Evolutionary conservation across 2,329 filamentous ascomycete species (phyloP).

Genomic region (Fusarium verrucosum): DNA sequence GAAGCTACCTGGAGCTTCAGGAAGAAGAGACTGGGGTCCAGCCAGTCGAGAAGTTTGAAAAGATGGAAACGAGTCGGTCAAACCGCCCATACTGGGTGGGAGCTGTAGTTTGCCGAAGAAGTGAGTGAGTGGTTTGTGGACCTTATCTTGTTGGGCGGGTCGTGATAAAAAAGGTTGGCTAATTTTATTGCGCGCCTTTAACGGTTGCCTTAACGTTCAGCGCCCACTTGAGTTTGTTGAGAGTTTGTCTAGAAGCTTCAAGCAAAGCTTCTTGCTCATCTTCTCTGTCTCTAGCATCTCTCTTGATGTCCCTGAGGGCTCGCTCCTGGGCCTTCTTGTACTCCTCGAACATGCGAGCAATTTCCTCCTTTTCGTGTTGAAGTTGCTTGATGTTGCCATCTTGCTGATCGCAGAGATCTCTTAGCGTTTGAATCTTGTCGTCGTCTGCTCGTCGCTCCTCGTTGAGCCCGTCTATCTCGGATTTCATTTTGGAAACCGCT

Average conservation of each 20-base stretch:
- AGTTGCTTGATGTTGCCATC: conserved; percentile 72
- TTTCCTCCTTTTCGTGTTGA: conserved; percentile 68
- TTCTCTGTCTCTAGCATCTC: conserved; percentile 65
- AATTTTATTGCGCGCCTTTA: conserved; percentile 59
- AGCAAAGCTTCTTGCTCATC: conserved; percentile 68
- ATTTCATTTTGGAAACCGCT: conserved; percentile 58
- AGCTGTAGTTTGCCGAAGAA: background rate
- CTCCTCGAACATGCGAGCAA: conserved; percentile 66
- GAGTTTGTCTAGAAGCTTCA: conserved; percentile 66
- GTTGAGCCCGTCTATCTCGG: conserved; percentile 64
- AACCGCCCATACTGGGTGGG: background rate
- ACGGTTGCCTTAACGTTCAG: conserved; percentile 72
- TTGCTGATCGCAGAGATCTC: conserved; percentile 77
- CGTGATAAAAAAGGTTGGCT: background rate
- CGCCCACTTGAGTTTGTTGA: conserved; percentile 77
- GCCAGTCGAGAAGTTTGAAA: conserved; percentile 1
- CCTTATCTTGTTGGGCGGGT: background rate
- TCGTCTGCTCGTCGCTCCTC: conserved; percentile 68
- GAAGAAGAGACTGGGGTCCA: conserved; percentile 7
- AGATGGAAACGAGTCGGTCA: background rate
- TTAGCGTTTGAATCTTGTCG: conserved; percentile 69
- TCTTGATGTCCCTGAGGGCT: conserved; percentile 68
- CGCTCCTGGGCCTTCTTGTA: conserved; percentile 73
- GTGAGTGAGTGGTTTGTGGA: background rate
- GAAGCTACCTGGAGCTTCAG: conserved; percentile 14